Evolutionary conservation across 495 filamentous ascomycete species (phyloP).

Genomic region (Aspergillus steynii): DNA sequence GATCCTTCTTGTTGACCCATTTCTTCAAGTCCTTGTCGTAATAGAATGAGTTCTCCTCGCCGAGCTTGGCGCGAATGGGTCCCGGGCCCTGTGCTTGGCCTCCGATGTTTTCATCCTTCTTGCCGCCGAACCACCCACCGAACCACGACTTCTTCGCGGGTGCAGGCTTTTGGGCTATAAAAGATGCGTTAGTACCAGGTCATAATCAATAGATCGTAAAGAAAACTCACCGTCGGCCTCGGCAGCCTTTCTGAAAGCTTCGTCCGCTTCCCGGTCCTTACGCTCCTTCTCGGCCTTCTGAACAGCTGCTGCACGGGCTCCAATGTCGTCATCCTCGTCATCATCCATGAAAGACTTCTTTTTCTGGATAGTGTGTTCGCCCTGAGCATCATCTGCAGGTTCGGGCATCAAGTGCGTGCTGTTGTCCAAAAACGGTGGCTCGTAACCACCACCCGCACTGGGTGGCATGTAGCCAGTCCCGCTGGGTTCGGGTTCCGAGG

Average conservation of each 20-base stretch:
- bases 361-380: slow-evolving; percentile 54
- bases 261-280: slow-evolving; percentile 59
- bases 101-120: slow-evolving; percentile 67
- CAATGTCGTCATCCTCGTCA: slow-evolving; percentile 56
- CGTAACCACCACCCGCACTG: slow-evolving; percentile 26
- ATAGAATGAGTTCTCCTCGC: slow-evolving; percentile 89
- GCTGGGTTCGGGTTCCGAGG: slow-evolving; percentile 5
- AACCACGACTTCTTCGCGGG: slow-evolving; percentile 79
- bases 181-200: slow-evolving; percentile 22
- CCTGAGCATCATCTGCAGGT: slow-evolving; percentile 31
- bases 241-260: slow-evolving; percentile 78
- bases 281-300: slow-evolving; percentile 54
- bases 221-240: slow-evolving; percentile 72
- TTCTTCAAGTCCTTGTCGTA: slow-evolving; percentile 93
- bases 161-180: slow-evolving; percentile 41
- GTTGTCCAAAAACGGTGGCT: slow-evolving; percentile 37
- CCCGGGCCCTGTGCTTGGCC: slow-evolving; percentile 20
- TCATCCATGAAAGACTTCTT: slow-evolving; percentile 82
- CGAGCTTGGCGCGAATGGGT: slow-evolving; percentile 91
- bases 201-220: slow-evolving; percentile 7
- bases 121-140: slow-evolving; percentile 77
- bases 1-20: slow-evolving; percentile 96
- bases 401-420: slow-evolving; percentile 14
- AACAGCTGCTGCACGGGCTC: slow-evolving; percentile 51
- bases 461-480: slow-evolving; percentile 32